Evolutionary conservation across 257 asterid genomes (phyloP), one percentile per base, ranked within the genome.

Genomic region (Gynochthodes officinalis): DNA sequence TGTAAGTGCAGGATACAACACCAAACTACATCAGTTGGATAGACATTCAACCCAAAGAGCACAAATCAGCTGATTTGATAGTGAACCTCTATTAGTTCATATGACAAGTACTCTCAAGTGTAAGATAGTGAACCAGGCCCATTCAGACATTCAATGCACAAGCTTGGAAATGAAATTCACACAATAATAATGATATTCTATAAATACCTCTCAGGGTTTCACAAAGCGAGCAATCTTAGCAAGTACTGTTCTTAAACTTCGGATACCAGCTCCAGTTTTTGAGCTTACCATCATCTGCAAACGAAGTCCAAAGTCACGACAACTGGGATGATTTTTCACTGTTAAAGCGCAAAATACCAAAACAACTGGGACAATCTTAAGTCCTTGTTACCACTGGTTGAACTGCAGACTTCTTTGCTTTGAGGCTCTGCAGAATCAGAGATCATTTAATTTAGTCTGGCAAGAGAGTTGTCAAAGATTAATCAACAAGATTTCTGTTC

Each of bases 281-380:
- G 99, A 90, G 94, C 99, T 90, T 71, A 85, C 86, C 98, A 95
- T 95, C 97, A 95, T 90, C 98, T 95, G 92, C 73, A 72, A 40
- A 72, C 64, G 21, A 43, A 64, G 52, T 52, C 57, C 32, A 46
- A 55, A 35, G 30, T 65, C 70, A 58, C 25, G 53, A 50, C 39
- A 52, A 33, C 25, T 66, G 68, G 30, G 44, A 14, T 61, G 64
- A 10, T 63, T 78, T 53, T 73, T 39, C 50, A 19, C 60, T 9
- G 21, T 70, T 71, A 25, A 54, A 54, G 72, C 43, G 42, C 48
- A 58, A 77, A 67, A 35, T 35, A 33, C 23, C 37, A 59, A 58
- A 23, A 25, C 12, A 78, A 71, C 54, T 61, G 25, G 57, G 54
- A 18, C 13, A 64, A 74, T 18, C 58, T 75, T 7, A 54, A 50